These are phyloP conservation scores for Suillus hirtellus DNA, from an alignment of 768 basidiomycete genomes.

Conservation along the genomic window DNA sequence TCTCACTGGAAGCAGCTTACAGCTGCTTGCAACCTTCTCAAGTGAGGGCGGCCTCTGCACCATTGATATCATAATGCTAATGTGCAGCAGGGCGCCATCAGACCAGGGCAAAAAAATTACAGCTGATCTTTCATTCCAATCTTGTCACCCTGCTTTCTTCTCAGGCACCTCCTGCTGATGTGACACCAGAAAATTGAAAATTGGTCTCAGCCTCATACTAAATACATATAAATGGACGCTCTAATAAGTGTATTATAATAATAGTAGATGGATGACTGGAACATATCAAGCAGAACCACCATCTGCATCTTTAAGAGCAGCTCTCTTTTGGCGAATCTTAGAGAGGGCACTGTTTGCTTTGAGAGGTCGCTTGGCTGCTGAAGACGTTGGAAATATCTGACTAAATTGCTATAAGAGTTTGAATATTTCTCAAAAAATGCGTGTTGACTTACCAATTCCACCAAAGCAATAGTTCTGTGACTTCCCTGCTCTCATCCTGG, in stretches of 20 bases:
- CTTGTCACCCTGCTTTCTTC: background rate
- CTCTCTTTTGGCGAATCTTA: constrained; percentile 9
- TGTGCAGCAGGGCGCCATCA: background rate
- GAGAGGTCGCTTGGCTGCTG: background rate
- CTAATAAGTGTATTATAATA: background rate
- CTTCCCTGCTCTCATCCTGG: constrained; percentile 20
- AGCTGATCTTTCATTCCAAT: background rate
- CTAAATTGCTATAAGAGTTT: constrained; percentile 11
- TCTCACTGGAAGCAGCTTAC: background rate
- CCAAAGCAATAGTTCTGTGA: constrained; percentile 18
- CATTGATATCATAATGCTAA: background rate
- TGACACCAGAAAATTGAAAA: background rate
- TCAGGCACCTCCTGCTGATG: background rate
- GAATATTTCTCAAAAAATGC: background rate
- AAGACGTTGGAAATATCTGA: constrained; percentile 8
- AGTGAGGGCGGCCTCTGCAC: background rate
- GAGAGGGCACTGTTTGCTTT: constrained; percentile 6
- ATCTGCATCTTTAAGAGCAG: background rate
- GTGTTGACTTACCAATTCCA: constrained; percentile 20
- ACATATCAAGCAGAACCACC: background rate
- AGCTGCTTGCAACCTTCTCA: no score
- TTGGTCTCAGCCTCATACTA: background rate
- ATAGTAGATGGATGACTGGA: background rate
- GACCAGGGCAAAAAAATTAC: background rate
- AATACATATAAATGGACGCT: background rate